phyloP scores from a whole-genome alignment of 2,329 filamentous ascomycete genomes.

The Cercospora citrullina region DNA sequence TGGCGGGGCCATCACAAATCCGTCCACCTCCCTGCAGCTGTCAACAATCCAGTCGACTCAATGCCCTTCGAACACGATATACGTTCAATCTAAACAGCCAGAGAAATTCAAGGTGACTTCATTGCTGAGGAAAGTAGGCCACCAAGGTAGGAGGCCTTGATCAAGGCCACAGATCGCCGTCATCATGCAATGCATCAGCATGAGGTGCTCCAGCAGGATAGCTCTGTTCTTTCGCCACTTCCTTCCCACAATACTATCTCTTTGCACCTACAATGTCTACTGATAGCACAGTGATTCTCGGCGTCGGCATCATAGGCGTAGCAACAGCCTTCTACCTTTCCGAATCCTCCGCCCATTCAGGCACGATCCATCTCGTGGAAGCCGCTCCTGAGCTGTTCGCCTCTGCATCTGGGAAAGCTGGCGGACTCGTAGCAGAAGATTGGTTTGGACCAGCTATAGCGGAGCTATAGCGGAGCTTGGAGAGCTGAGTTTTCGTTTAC shows the following conservation, averaged over 20 bases:
- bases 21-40: neutral
- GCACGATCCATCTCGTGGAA: slow-evolving; percentile 59
- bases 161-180: neutral
- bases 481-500: slow-evolving; percentile 67
- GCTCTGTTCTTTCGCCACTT: neutral
- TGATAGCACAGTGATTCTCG: slow-evolving; percentile 61
- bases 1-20: neutral
- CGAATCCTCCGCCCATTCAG: slow-evolving; percentile 29
- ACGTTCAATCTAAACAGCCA: neutral
- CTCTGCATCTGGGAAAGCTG: slow-evolving; percentile 72
- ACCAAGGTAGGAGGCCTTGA: neutral
- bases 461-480: slow-evolving; percentile 57
- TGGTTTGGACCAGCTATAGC: slow-evolving; percentile 53
- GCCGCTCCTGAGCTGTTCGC: slow-evolving; percentile 63
- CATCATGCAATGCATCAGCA: neutral
- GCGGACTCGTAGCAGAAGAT: slow-evolving; percentile 70
- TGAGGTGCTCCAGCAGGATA: neutral
- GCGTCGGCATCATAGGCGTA: slow-evolving; percentile 68
- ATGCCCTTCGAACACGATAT: neutral
- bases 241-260: neutral
- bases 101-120: neutral
- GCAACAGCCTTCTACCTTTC: slow-evolving; percentile 73
- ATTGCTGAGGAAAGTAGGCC: neutral
- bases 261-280: neutral
- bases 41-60: neutral